Base-by-base conservation (phyloP, 2,329 filamentous ascomycete genomes). In the Scedosporium boydii region DNA sequence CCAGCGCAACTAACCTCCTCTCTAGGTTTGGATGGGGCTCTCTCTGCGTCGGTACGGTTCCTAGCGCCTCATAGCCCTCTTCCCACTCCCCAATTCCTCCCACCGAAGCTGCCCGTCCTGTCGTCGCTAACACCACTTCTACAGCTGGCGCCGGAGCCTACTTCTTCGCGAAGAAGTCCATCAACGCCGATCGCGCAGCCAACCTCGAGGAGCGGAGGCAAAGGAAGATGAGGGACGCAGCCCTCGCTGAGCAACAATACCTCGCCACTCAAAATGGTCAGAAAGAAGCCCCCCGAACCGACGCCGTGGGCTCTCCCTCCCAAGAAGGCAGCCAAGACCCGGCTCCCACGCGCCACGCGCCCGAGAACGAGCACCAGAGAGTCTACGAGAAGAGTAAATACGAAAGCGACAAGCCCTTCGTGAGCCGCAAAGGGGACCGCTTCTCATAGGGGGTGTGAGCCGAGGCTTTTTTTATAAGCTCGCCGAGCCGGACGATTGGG, bases 101-200 rank as follows among this genome's bases (percentile, higher is more conserved):
- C 14, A 29, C 48, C 34, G 44, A 27, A 41, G 5, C 64, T 27
- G 5, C 44, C 21, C 29, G 29, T n/a, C 23, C 3, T 16, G 27
- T 56, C 21, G 26, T 56, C 61, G 63, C 62, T 64, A 38, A 68
- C 64, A 64, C 69, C 65, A 65, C 44, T 38, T 12, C 61, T 34
- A 61, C 71, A 92, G 91, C 93, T 68, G 95, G 93, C 71, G 95
- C 86, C 67, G 90, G 88, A 66, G 92, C 93, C 70, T 99, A 98
- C 81, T 92, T 90, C 80, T 96, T 97, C 74, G 95, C 95, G 66
- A 99, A 99, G 82, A 84, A 86, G 72, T 88, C 87, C 74, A 96
- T 99, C 82, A 96, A 97, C 73, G 90, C 90, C 68, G 92, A 97
- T 76, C 90, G 93, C 66, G 82, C 84, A 65, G 79, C 85, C 64